phyloP scores from a whole-genome alignment of 768 basidiomycete species.

The Tulasnella sp. region DNA sequence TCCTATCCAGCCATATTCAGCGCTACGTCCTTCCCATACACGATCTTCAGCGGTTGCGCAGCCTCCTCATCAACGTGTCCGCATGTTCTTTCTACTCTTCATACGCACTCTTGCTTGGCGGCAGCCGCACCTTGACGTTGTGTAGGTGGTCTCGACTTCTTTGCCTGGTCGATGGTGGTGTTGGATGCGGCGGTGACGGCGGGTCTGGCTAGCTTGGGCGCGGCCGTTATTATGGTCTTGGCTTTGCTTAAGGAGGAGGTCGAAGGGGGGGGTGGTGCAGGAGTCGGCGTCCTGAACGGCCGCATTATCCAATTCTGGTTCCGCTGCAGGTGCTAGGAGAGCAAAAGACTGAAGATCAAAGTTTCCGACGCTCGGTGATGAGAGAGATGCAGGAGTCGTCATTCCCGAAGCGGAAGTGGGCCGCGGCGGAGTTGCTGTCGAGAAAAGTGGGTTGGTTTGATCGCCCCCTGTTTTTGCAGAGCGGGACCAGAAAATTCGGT shows the following conservation, averaged over 20 bases:
- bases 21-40: too few relatives aligned
- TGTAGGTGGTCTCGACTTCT: too few relatives aligned
- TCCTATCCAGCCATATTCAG: too few relatives aligned
- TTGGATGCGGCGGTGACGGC: too few relatives aligned
- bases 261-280: not conserved
- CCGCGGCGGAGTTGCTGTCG: conserved; percentile 15
- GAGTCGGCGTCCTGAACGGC: not conserved
- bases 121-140: not conserved
- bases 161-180: too few relatives aligned
- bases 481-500: not conserved
- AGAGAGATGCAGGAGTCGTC: not conserved
- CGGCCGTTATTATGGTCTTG: conserved; percentile 13
- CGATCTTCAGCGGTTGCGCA: too few relatives aligned
- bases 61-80: too few relatives aligned
- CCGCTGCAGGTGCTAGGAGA: not conserved
- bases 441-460: conserved; percentile 33
- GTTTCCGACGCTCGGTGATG: not conserved
- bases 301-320: not conserved
- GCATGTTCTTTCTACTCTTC: too few relatives aligned
- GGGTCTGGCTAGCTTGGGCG: not conserved
- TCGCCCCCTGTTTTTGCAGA: not conserved
- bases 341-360: not conserved
- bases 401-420: conserved; percentile 9
- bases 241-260: not conserved
- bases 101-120: too few relatives aligned